Conservation (phyloP, 371 early-diverging fungal species). For the Blakeslea trispora region DNA sequence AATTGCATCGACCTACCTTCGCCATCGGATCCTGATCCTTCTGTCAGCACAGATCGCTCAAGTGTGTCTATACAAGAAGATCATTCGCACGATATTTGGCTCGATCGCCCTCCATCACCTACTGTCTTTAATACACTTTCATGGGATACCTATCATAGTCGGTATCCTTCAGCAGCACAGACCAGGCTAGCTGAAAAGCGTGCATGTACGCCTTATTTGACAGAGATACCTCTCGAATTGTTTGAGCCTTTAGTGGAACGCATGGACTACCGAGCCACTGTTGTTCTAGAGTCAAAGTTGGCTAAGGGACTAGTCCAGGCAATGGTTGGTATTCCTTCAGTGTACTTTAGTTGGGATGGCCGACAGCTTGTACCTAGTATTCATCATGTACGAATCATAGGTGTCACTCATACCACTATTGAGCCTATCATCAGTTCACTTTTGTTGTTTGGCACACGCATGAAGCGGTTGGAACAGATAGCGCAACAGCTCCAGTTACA, state of each 20-base stretch:
- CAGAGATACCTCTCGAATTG: slow-evolving; percentile 32
- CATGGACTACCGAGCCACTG: neutral
- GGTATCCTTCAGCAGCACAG: slow-evolving; percentile 16
- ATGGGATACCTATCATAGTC: slow-evolving; percentile 20
- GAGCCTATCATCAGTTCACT: slow-evolving; percentile 28
- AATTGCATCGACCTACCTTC: neutral
- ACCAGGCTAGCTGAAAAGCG: slow-evolving; percentile 10
- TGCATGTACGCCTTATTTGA: slow-evolving; percentile 42
- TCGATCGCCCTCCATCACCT: neutral
- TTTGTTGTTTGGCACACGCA: slow-evolving; percentile 37
- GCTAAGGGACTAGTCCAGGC: slow-evolving; percentile 26
- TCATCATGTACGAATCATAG: slow-evolving; percentile 39
- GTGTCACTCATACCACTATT: slow-evolving; percentile 36
- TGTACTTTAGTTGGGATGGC: slow-evolving; percentile 34
- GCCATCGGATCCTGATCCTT: neutral
- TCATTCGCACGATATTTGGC: slow-evolving; percentile 21
- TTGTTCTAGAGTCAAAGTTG: slow-evolving; percentile 22
- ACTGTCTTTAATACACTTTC: slow-evolving; percentile 12
- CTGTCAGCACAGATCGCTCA: neutral
- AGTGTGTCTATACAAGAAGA: slow-evolving; percentile 6
- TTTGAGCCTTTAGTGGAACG: slow-evolving; percentile 39
- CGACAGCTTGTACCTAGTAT: slow-evolving; percentile 3
- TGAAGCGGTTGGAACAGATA: slow-evolving; percentile 33
- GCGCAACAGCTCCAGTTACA: slow-evolving; percentile 36
- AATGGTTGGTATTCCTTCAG: slow-evolving; percentile 33